Percentiles rank a stretch among this genome's conserved stretches.
Evolutionary conservation across 75 land plant genomes (phyloP).

Genomic region (Ceratopteris richardii): DNA sequence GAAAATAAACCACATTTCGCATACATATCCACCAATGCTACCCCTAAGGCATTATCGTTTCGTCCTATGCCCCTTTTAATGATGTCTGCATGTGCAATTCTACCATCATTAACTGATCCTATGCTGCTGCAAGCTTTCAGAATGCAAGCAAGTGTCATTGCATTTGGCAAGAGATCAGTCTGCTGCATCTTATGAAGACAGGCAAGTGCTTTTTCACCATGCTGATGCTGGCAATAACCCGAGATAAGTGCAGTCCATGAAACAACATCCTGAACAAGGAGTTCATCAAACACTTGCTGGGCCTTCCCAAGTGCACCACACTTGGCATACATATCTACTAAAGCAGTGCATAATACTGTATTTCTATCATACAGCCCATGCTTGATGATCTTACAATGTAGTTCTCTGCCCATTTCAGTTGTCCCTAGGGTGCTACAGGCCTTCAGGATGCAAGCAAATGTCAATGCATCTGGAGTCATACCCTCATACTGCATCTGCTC

Average conservation of each 20-base stretch:
- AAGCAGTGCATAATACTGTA: neutral
- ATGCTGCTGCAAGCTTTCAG: neutral
- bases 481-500: too few relatives aligned
- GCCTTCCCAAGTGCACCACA: too few relatives aligned
- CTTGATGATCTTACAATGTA: neutral
- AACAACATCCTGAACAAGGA: neutral
- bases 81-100: neutral
- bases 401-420: neutral
- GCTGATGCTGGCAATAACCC: constrained; percentile 3
- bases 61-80: constrained; percentile 11
- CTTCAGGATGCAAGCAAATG: too few relatives aligned
- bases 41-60: constrained; percentile 22
- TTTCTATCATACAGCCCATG: neutral
- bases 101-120: neutral
- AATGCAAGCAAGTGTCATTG: neutral
- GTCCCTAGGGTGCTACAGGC: neutral
- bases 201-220: neutral
- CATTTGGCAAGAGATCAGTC: neutral
- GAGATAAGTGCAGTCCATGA: too few relatives aligned
- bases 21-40: constrained; percentile 44
- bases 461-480: too few relatives aligned
- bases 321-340: too few relatives aligned
- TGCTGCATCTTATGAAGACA: constrained; percentile 2
- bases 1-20: constrained; percentile 38
- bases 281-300: too few relatives aligned